Base-by-base conservation (phyloP, 805 yeast species). In the Groenewaldozyma salmanticensis region DNA sequence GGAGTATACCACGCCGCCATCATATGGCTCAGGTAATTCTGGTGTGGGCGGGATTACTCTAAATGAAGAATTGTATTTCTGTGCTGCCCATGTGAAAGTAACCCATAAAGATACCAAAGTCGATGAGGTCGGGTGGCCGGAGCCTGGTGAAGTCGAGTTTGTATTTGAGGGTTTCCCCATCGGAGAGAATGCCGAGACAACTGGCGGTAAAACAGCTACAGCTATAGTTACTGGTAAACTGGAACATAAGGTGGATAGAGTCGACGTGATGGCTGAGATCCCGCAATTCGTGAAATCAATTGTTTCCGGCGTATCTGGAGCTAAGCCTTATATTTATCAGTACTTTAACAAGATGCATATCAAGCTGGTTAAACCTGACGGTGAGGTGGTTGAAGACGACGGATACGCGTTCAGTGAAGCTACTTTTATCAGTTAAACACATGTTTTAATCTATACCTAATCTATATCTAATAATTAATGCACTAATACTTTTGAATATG, bases 201-300 rank as follows among this genome's bases (percentile, higher is more conserved):
- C 31, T 3, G n/a, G n/a, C n/a, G n/a, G n/a, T n/a, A n/a, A n/a
- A n/a, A n/a, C n/a, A n/a, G 68, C 72, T 20, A 65, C 61, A 36
- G 81, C 74, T 36, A 60, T 58, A 7, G 75, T 82, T 4, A 57
- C 53, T 32, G 96, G 95, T 46, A 65, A 70, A 18, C 70, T 90
- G 51, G 59, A 60, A 15, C 66, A 70, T 35, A 64, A 84, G 46
- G 77, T 85, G 39, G 96, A 86, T 66, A 78, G 97, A 59, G 88
- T 92, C 44, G 98, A 92, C 64, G 97, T 92, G 45, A 87, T 92
- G 96, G 84, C 87, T 39, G 97, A 92, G 65, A 80, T 92, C 44
- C 98, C 98, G 21, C 79, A 76, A 48, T 87, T 92, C 63, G 94
- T 92, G 51, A 92, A 90, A 66, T 82, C 79, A 53, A 82, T 92